Evolutionary conservation across 345 rosid genomes (phyloP), one percentile per base, ranked within the genome.

Genomic region (Mangifera indica): DNA sequence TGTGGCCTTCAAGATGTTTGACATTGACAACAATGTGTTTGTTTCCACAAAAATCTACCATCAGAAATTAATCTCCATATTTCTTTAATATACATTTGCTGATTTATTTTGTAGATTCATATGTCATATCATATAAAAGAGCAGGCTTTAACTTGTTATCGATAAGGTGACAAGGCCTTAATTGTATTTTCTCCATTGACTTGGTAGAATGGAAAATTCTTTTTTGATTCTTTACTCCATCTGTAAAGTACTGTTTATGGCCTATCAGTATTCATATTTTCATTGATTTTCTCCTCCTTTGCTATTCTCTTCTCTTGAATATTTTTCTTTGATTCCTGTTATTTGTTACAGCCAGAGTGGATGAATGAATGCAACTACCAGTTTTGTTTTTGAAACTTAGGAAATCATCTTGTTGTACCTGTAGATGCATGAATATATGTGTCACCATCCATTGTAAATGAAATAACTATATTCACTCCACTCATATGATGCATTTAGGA

Each of bases 1-100:
- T 1, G 84, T 89, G 53, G 87, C 93, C 65, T 95, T 95, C 88
- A 95, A 87, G 77, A 95, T 88, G 99, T 91, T 95, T 81, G 99
- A 95, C 73, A 71, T 76, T 3, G 81, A 95, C 85, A 86, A 87
- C 67, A 84, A 67, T 69, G 97, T n/a, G 99, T 95, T 69, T 52
- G 91, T 87, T 66, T 67, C 78, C 63, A 4, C 65, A 67, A 40
- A 4, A 22, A 59, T 5, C 73, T 40, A 60, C 0, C 55, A 46
- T 12, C 29, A 55, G 18, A 34, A 78, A 68, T 58, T 54, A 40
- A 61, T 70, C 66, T 72, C 29, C 48, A 1, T 77, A 40, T 67
- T 73, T 37, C 61, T 20, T 29, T 32, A 18, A 29, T 24, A 52
- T 55, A 8, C 66, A 64, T 64, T 66, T 20, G 34, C 34, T 24